Conservation (phyloP, 2,329 filamentous ascomycete genomes). For the Xylariaceae sp. region DNA sequence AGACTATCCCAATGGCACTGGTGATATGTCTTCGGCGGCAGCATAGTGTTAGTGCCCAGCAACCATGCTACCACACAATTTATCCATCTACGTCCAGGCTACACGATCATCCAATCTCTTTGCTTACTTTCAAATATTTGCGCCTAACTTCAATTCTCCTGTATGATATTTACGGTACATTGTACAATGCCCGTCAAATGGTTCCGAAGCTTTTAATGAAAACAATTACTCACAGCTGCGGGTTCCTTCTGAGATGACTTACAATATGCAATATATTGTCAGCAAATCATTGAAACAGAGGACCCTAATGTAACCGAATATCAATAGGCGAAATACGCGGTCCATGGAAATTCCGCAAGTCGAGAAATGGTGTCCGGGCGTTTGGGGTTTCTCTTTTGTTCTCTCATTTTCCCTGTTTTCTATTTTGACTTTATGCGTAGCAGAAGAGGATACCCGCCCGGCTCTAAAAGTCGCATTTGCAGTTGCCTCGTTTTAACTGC, state of each 20-base stretch:
- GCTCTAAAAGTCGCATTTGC: too few relatives aligned
- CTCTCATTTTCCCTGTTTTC: background rate
- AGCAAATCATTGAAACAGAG: background rate
- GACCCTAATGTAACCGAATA: too few relatives aligned
- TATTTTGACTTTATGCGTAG: background rate
- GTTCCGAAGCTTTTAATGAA: conserved; percentile 1
- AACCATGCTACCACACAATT: too few relatives aligned
- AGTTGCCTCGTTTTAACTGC: too few relatives aligned
- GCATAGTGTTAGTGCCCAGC: background rate
- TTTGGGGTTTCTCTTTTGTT: conserved; percentile 1
- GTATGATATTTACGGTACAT: conserved; percentile 8
- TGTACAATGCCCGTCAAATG: conserved; percentile 10
- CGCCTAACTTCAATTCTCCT: conserved; percentile 2
- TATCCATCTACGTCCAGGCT: background rate
- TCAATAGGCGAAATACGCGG: background rate
- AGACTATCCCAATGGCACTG: conserved; percentile 30
- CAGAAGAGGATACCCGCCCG: too few relatives aligned
- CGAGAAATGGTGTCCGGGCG: conserved; percentile 5
- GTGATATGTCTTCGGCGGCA: background rate
- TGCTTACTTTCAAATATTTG: background rate
- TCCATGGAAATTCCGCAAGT: background rate
- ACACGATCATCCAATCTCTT: background rate
- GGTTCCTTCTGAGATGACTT: background rate
- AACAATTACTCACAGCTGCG: background rate
- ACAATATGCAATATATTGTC: background rate